Percentiles rank a stretch among this genome's conserved stretches.
These are phyloP conservation scores for Annulohypoxylon maeteangense DNA, from an alignment of 495 filamentous ascomycete species.

Conservation along the genomic window DNA sequence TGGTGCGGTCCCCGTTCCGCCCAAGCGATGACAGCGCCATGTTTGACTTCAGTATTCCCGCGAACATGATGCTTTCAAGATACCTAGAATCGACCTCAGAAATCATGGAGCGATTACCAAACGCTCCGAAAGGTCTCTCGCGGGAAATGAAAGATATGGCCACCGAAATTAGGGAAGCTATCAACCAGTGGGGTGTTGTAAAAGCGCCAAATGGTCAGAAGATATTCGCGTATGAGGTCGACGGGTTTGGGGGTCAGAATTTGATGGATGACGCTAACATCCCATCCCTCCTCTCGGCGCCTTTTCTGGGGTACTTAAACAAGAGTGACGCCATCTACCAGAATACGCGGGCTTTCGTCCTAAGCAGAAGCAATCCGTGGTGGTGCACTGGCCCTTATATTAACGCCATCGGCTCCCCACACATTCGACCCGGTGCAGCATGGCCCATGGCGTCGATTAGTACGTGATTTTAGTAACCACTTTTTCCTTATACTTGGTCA, in stretches of 20 bases:
- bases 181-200: conserved; percentile 60
- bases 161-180: conserved; percentile 60
- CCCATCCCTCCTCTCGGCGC: conserved; percentile 64
- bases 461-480: conserved; percentile 36
- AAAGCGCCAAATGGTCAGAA: conserved; percentile 49
- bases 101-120: conserved; percentile 64
- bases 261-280: conserved; percentile 74
- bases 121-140: conserved; percentile 58
- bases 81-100: conserved; percentile 64
- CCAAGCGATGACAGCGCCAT: conserved; percentile 71
- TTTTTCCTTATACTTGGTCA: background rate
- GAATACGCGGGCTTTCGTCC: conserved; percentile 60
- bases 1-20: conserved; percentile 71
- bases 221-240: conserved; percentile 70
- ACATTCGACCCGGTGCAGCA: conserved; percentile 64
- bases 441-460: conserved; percentile 70
- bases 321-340: conserved; percentile 59
- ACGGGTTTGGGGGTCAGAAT: conserved; percentile 64
- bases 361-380: conserved; percentile 66
- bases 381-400: conserved; percentile 65
- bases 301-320: conserved; percentile 62
- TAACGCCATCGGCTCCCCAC: conserved; percentile 66
- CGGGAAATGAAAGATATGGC: conserved; percentile 63
- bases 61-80: conserved; percentile 73
- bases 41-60: conserved; percentile 67